Base-by-base conservation (phyloP, 192 early-diverging fungal species). In the Coemansia sp. region DNA sequence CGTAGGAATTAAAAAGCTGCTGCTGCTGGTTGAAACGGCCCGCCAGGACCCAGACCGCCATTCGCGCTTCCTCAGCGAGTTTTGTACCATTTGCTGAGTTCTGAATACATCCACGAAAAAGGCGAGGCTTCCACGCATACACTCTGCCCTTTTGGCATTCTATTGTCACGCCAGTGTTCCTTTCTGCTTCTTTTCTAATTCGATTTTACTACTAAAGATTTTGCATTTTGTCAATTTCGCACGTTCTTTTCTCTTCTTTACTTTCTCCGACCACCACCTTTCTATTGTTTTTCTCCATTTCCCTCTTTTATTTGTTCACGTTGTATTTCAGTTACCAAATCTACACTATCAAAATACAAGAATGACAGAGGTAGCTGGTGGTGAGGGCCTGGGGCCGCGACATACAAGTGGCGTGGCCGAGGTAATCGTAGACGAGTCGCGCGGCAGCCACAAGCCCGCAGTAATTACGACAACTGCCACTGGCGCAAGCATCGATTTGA, bases 21-120 rank as follows among this genome's bases (percentile, higher is more conserved):
- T 99, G 58, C 89, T 93, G 86, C 85, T 93, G 16, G 83, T 90
- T 27, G 97, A 97, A 67, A 96, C 93, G 85, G 93, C 95, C 4
- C 77, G 89, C 23, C 95, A 97, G 72, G 94, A 95, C 67, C 70
- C 75, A 11, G 70, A 81, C 59, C 67, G 64, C 41, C 56, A 61
- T 37, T 62, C 61, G 5, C 61, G 78, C 39, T 69, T 81, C 38
- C 51, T 69, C 22, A 62, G 56, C 21, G 73, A 81, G 55, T 62
- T 81, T 48, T 56, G 56, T 41, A 35, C 55, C 17, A 47, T 55
- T 4, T 80, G 68, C 61, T 80, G 70, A 49, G 31, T 7, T 35
- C 31, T 9, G 31, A 35, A 35, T 35, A 35, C 31, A 35, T 35
- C 31, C 3, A 35, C 31, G 31, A 35, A 35, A 35, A 35, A 35